A percentile compares a stretch with the other conserved stretches of the same genome.
Evolutionary conservation across 2,329 filamentous ascomycete genomes (phyloP).

Genomic region (Thelonectria blattea): DNA sequence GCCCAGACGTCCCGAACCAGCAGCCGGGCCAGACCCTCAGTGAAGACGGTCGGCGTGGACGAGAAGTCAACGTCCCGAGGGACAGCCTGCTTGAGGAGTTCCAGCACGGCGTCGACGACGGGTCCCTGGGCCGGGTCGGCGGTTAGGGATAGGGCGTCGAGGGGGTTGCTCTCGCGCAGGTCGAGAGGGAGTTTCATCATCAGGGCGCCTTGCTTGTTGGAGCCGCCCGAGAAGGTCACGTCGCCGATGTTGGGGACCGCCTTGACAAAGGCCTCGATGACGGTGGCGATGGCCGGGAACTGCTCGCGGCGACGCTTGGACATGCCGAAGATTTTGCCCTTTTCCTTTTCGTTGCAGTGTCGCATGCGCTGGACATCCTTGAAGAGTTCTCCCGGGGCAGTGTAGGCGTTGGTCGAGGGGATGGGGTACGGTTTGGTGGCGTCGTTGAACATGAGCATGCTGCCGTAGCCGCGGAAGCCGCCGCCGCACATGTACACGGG

Average conservation of each 20-base stretch:
- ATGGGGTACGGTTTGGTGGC: slow-evolving; percentile 80
- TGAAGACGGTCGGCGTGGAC: slow-evolving; percentile 49
- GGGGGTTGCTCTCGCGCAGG: slow-evolving; percentile 69
- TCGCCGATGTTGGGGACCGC: slow-evolving; percentile 73
- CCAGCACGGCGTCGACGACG: slow-evolving; percentile 46
- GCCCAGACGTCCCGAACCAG: slow-evolving; percentile 60
- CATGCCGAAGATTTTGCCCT: slow-evolving; percentile 73
- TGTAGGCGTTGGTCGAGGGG: slow-evolving; percentile 81
- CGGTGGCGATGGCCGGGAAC: slow-evolving; percentile 81
- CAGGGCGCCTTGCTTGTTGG: slow-evolving; percentile 83
- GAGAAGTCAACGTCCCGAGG: slow-evolving; percentile 47
- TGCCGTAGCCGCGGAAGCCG: slow-evolving; percentile 90
- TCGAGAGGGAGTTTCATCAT: slow-evolving; percentile 70
- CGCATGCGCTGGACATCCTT: slow-evolving; percentile 58
- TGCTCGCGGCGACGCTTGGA: slow-evolving; percentile 80
- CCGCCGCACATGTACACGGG: slow-evolving; percentile 87
- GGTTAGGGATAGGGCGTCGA: slow-evolving; percentile 49
- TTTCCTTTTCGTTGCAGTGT: slow-evolving; percentile 54
- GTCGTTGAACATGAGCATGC: slow-evolving; percentile 83
- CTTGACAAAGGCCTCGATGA: slow-evolving; percentile 76
- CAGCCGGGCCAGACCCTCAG: slow-evolving; percentile 49
- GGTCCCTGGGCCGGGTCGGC: slow-evolving; percentile 33
- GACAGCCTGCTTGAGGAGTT: slow-evolving; percentile 49
- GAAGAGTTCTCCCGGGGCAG: slow-evolving; percentile 67
- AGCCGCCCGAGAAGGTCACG: slow-evolving; percentile 86